Evolutionary conservation across 371 early-diverging fungal species (phyloP).

Genomic region (Mucor racemosus): DNA sequence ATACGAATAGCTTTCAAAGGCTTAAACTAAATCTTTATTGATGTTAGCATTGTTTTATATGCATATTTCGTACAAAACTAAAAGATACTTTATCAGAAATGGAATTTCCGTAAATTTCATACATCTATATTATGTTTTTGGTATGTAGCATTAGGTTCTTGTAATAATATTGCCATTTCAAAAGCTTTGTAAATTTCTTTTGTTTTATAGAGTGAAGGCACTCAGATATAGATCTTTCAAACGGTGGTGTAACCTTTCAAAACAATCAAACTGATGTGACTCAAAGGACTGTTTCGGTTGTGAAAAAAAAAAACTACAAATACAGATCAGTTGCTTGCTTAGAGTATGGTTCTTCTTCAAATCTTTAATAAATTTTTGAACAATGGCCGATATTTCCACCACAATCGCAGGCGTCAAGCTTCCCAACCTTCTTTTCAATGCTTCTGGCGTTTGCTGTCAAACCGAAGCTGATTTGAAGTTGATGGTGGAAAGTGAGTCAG

Average conservation of each 20-base stretch:
- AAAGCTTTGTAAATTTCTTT: too few species aligned
- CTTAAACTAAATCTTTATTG: too few species aligned
- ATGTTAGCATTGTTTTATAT: too few species aligned
- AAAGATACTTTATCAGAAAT: too few species aligned
- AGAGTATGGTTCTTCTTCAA: slow-evolving; percentile 3
- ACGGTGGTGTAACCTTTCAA: background rate
- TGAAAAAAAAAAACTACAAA: background rate
- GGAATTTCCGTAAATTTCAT: too few species aligned
- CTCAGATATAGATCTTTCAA: background rate
- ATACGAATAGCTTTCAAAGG: too few species aligned
- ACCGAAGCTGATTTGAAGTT: slow-evolving; percentile 44
- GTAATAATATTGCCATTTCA: too few species aligned
- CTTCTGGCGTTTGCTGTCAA: slow-evolving; percentile 56
- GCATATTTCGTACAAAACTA: too few species aligned
- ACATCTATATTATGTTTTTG: too few species aligned
- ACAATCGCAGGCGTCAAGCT: slow-evolving; percentile 49
- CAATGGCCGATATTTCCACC: slow-evolving; percentile 54
- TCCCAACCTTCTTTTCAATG: slow-evolving; percentile 56
- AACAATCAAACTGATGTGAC: slow-evolving; percentile 10
- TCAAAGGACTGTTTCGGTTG: background rate
- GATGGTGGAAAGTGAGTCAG: slow-evolving; percentile 48
- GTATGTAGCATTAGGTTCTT: too few species aligned
- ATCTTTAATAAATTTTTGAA: slow-evolving; percentile 4
- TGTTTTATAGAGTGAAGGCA: too few species aligned
- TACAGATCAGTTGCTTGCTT: background rate